Percentiles rank a stretch among this genome's conserved stretches.
phyloP scores from a whole-genome alignment of 2,329 filamentous ascomycete species.

The Pestalotiopsis sp. region DNA sequence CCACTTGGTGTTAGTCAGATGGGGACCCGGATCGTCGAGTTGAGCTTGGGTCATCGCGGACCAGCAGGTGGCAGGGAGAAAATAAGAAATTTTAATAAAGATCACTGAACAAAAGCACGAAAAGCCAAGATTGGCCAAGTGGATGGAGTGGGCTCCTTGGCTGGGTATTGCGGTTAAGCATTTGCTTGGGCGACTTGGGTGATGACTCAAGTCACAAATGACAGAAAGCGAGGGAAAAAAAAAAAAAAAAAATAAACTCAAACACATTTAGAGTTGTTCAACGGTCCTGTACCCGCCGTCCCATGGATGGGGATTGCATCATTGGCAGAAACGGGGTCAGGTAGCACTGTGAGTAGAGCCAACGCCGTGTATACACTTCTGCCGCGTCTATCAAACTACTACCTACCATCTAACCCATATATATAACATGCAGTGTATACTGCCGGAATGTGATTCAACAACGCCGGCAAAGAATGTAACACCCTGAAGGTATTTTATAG shows the following conservation, averaged over 20 bases:
- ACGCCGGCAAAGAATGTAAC: neutral
- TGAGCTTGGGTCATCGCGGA: neutral
- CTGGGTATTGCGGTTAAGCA: neutral
- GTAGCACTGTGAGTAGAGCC: too few species aligned
- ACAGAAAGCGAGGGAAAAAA: neutral
- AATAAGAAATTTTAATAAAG: neutral
- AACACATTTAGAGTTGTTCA: conserved; percentile 1
- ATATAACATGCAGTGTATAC: neutral
- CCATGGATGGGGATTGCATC: neutral
- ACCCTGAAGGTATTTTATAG: neutral
- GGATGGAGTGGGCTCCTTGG: too few species aligned
- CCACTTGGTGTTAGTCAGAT: neutral
- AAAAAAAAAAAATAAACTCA: neutral
- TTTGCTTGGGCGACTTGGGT: neutral
- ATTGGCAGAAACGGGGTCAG: neutral
- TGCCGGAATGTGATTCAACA: neutral
- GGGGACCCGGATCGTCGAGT: neutral
- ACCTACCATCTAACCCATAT: neutral
- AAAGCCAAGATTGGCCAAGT: neutral
- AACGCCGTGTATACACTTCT: too few species aligned
- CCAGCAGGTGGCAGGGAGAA: neutral
- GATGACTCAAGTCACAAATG: neutral
- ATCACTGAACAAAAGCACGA: neutral
- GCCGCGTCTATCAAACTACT: too few species aligned
- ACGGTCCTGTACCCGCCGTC: conserved; percentile 1